phyloP scores from a whole-genome alignment of 1,284 basidiomycete genomes.

The Blastosporella zonata region DNA sequence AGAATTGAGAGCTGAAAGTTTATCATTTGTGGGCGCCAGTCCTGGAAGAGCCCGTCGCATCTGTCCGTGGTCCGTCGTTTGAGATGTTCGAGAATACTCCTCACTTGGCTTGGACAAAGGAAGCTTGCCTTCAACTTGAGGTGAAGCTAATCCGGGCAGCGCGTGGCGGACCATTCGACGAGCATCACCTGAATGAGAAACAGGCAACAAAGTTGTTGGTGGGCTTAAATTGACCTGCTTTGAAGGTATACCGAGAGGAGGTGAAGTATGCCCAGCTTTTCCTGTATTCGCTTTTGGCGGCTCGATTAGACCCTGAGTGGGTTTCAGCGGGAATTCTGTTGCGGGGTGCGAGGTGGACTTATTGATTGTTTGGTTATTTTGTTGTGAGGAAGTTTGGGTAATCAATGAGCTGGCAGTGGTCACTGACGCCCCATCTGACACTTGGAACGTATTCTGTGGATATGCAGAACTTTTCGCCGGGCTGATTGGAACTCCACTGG shows the following conservation, averaged over 20 bases:
- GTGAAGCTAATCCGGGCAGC: constrained; percentile 11
- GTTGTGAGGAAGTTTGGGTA: not conserved
- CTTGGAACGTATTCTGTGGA: not conserved
- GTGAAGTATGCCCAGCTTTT: constrained; percentile 15
- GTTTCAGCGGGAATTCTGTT: not conserved
- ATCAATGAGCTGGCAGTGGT: not conserved
- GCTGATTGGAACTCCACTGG: constrained; percentile 2
- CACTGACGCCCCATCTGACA: not conserved
- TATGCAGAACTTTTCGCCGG: not conserved
- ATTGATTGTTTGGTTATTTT: not conserved
- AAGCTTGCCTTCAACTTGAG: not conserved
- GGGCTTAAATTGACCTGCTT: not conserved
- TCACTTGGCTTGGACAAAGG: not conserved
- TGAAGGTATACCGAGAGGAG: constrained; percentile 17
- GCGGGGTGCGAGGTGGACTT: not conserved
- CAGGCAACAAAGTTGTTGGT: not conserved
- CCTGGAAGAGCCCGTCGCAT: constrained; percentile 13
- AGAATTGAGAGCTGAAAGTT: not conserved
- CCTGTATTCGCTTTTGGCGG: constrained; percentile 5
- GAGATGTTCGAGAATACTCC: not conserved
- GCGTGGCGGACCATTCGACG: constrained; percentile 9
- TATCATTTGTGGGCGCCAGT: not conserved
- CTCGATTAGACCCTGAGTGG: not conserved
- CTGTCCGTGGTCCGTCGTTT: constrained; percentile 1
- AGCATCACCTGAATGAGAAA: not conserved